Evolutionary conservation across 805 yeast genomes (phyloP), one percentile per base, ranked within the genome.

Genomic region (Candida boleticola): DNA sequence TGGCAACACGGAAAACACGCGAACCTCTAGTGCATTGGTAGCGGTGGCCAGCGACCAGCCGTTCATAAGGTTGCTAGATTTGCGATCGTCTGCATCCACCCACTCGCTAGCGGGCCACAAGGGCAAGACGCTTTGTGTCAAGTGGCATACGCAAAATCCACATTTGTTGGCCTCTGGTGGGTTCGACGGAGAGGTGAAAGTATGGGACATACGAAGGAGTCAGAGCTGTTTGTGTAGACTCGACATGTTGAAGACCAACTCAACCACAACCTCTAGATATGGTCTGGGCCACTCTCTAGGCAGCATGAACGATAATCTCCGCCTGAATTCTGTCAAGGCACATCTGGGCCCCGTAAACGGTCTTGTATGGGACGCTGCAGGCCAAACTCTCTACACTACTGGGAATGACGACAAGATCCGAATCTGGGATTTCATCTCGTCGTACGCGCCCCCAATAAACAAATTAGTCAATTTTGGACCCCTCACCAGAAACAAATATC

Each of bases 171-270:
- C 90, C 0, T 74, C 89, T 3, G 96, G 96, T 1, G 89, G 92
- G 17, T 74, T 79, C 14, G 88, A 84, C 51, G 97, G 97, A 0
- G 82, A 82, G 36, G 82, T 85, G 6, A 74, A 85, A 40, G 57
- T 90, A 0, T 90, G 97, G 97, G 98, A 90, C 57, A 75, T 89
- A 9, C 64, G 98, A 36, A 65, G 85, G 37, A 77, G 87, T 19
- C 69, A 72, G 14, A 75, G 84, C 27, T 83, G 88, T 52, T 60
- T 87, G 19, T 73, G 81, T 34, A 71, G 80, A 13, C 61, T 88
- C 44, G 90, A 88, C 54, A 67, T 79, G 68, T 60, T 71, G 31
- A 63, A 73, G 14, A 73, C 80, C 1, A 67, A 63, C 36, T 41
- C 49, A 46, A 19, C 41, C 44, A 9, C 46, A 49, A 13, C 16